Conservation (phyloP, 2,329 filamentous ascomycete genomes). For the Emergomyces orientalis region DNA sequence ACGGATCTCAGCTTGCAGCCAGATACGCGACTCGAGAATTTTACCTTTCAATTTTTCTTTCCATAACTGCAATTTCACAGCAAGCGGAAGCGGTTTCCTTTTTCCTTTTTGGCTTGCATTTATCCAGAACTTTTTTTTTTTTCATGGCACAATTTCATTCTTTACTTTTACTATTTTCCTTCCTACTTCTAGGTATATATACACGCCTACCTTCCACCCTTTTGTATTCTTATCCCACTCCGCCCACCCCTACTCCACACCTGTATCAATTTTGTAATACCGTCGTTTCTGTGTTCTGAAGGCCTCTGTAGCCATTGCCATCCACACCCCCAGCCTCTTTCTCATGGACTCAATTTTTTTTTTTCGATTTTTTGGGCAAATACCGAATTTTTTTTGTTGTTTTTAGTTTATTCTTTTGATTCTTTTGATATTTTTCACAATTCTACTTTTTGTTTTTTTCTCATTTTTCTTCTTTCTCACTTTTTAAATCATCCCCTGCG, state of each 20-base stretch:
- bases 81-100: slow-evolving; percentile 1
- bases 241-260: background rate
- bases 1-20: background rate
- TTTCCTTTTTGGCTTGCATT: background rate
- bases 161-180: background rate
- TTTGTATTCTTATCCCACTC: background rate
- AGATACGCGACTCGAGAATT: background rate
- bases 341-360: no score
- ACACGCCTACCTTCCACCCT: background rate
- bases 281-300: background rate
- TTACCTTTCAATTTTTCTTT: background rate
- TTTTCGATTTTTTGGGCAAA: background rate
- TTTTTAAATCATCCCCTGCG: background rate
- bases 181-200: background rate
- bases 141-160: background rate
- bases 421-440: background rate
- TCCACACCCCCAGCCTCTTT: no score
- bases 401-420: background rate
- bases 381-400: background rate
- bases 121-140: background rate
- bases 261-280: slow-evolving; percentile 6
- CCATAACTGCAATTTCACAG: slow-evolving; percentile 1
- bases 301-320: background rate
- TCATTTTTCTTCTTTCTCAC: background rate
- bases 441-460: background rate